Base-by-base conservation (phyloP, 164 flowering plant genomes). In the Magnolia kwangsiensis region DNA sequence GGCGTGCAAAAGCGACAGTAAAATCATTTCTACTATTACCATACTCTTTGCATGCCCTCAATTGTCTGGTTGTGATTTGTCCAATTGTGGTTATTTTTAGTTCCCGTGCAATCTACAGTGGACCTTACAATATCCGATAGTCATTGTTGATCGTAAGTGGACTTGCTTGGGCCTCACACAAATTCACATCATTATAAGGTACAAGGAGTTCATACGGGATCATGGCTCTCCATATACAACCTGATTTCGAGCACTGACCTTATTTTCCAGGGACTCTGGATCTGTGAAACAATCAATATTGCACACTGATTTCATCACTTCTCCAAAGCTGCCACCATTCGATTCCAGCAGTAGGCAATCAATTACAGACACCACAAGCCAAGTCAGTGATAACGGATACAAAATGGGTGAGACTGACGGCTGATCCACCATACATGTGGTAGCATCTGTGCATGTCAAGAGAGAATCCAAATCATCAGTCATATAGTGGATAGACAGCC, bases 311-410 rank as follows among this genome's bases (percentile, higher is more conserved):
- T 16, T 55, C 61, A 55, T 55, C 61, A 55, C 61, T 10, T 55
- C 61, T 59, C 75, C 75, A 59, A 73, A 73, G 50, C 96, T 93
- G 96, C 89, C 83, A 24, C 27, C 27, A 24, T 24, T 24, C 27
- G 27, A 24, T 24, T 24, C 27, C 27, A 86, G 82, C 72, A 80
- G 76, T 83, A 70, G 83, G 73, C n/a, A 24, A 24, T 24, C 1
- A 79, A 69, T 75, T 76, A 55, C 50, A 79, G 64, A 67, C 68
- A 19, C 19, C 51, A 58, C 63, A 10, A 71, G 11, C 37, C 8
- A 49, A 16, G 31, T 55, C 9, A 51, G 65, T 3, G 23, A 55
- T 18, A 13, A 20, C 19, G 3, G 5, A 73, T 27, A 14, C 27
- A 59, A 1, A 27, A 16, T 10, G 27, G 50, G 18, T 29, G 29